Evolutionary conservation across 768 basidiomycete species (phyloP).

Genomic region (Sutorius australiensis): DNA sequence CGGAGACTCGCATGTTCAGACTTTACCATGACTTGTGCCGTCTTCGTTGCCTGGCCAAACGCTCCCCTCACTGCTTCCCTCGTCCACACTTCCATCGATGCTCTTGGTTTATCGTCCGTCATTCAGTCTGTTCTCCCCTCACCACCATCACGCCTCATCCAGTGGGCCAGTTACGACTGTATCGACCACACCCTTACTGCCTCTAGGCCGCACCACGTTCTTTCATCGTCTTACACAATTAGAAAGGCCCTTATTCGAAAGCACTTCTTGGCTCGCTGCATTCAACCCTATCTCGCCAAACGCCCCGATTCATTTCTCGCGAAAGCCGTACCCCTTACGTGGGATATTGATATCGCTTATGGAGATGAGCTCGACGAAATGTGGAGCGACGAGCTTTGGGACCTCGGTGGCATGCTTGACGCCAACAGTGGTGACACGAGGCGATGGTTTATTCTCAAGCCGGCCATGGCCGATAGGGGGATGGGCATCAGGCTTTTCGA

Average conservation of each 20-base stretch:
- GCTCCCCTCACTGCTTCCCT: slow-evolving; percentile 53
- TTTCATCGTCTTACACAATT: slow-evolving; percentile 83
- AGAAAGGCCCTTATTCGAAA: slow-evolving; percentile 94
- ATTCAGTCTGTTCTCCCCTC: slow-evolving; percentile 29
- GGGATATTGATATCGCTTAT: slow-evolving; percentile 81
- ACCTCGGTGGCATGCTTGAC: slow-evolving; percentile 64
- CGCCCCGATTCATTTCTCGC: slow-evolving; percentile 54
- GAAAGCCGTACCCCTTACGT: slow-evolving; percentile 65
- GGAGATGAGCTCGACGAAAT: slow-evolving; percentile 94
- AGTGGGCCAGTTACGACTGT: slow-evolving; percentile 88
- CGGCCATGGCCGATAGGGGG: slow-evolving; percentile 95
- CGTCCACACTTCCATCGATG: slow-evolving; percentile 40
- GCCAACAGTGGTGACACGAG: slow-evolving; percentile 18
- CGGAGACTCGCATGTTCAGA: background rate
- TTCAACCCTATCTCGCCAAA: slow-evolving; percentile 72
- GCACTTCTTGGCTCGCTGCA: slow-evolving; percentile 78
- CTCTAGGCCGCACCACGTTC: slow-evolving; percentile 42
- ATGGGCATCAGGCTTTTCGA: slow-evolving; percentile 93
- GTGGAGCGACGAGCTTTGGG: slow-evolving; percentile 91
- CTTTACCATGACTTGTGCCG: slow-evolving; percentile 12
- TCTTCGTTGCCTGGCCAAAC: slow-evolving; percentile 51
- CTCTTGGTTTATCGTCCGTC: slow-evolving; percentile 27
- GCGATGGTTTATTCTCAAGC: slow-evolving; percentile 94
- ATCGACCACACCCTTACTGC: slow-evolving; percentile 75
- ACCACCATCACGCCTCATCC: slow-evolving; percentile 39